Conservation (phyloP, 495 filamentous ascomycete species). For the Diplogelasinospora grovesii region DNA sequence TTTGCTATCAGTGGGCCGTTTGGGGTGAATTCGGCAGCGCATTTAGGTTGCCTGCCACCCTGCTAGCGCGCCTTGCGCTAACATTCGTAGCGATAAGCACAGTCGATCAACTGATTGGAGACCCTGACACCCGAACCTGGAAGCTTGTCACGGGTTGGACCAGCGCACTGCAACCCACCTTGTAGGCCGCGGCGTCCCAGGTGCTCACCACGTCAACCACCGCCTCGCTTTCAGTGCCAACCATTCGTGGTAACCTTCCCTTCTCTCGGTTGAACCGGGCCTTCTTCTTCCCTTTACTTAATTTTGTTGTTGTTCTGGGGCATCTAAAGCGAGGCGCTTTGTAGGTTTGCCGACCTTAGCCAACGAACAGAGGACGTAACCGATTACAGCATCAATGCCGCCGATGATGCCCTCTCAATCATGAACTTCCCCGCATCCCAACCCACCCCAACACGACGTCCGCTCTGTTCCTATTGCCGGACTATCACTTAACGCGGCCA, state of each 20-base stretch:
- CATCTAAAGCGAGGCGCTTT: too few relatives aligned
- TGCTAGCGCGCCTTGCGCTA: too few relatives aligned
- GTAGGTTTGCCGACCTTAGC: too few relatives aligned
- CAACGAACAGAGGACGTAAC: too few relatives aligned
- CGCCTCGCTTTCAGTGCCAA: not conserved
- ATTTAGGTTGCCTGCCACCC: too few relatives aligned
- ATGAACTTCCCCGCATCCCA: constrained; percentile 20
- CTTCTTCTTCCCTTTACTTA: too few relatives aligned
- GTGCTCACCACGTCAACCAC: constrained; percentile 12
- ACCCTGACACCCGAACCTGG: constrained; percentile 13
- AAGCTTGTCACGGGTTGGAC: constrained; percentile 22
- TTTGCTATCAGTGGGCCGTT: too few relatives aligned
- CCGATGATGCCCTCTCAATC: constrained; percentile 17
- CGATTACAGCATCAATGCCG: too few relatives aligned
- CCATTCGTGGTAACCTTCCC: not conserved
- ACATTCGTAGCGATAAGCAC: constrained; percentile 24
- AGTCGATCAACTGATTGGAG: constrained; percentile 27
- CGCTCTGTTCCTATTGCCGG: not conserved
- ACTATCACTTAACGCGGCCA: too few relatives aligned
- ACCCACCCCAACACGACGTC: not conserved
- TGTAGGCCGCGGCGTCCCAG: constrained; percentile 4
- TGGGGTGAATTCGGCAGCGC: too few relatives aligned
- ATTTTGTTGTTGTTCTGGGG: too few relatives aligned
- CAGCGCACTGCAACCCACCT: constrained; percentile 9
- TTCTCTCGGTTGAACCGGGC: constrained; percentile 4